These are phyloP conservation scores for Onygenales sp. DNA, from an alignment of 2,329 filamentous ascomycete genomes.

Conservation along the genomic window DNA sequence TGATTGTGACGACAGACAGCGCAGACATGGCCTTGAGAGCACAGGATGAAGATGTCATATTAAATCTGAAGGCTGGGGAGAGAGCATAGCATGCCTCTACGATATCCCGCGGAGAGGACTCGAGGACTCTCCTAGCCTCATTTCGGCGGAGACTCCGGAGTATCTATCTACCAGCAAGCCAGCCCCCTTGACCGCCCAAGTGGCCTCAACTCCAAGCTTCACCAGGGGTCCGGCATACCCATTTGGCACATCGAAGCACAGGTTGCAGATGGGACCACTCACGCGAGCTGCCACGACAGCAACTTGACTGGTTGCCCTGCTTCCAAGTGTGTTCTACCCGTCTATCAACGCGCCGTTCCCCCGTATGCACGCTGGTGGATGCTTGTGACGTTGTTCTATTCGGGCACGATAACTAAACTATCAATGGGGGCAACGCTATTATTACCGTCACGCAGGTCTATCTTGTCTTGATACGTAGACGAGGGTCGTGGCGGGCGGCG, in stretches of 20 bases:
- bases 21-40: too few relatives aligned
- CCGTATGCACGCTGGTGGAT: conserved; percentile 5
- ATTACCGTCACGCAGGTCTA: not conserved
- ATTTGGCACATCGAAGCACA: not conserved
- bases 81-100: too few relatives aligned
- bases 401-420: not conserved
- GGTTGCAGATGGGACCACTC: conserved; percentile 4
- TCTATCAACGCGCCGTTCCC: conserved; percentile 1
- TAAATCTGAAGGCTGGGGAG: too few relatives aligned
- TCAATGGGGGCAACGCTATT: not conserved
- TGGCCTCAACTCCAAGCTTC: not conserved
- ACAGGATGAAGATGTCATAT: too few relatives aligned
- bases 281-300: conserved; percentile 9
- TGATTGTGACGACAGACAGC: too few relatives aligned
- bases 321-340: not conserved
- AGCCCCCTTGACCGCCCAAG: not conserved
- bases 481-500: not conserved
- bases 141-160: too few relatives aligned
- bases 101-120: too few relatives aligned
- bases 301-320: conserved; percentile 10
- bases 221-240: not conserved
- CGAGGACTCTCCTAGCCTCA: too few relatives aligned
- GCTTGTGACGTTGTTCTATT: conserved; percentile 6
- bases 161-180: not conserved
- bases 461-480: not conserved